These are phyloP conservation scores for Verticillium klebahnii DNA, from an alignment of 2,329 filamentous ascomycete species.

Conservation along the genomic window DNA sequence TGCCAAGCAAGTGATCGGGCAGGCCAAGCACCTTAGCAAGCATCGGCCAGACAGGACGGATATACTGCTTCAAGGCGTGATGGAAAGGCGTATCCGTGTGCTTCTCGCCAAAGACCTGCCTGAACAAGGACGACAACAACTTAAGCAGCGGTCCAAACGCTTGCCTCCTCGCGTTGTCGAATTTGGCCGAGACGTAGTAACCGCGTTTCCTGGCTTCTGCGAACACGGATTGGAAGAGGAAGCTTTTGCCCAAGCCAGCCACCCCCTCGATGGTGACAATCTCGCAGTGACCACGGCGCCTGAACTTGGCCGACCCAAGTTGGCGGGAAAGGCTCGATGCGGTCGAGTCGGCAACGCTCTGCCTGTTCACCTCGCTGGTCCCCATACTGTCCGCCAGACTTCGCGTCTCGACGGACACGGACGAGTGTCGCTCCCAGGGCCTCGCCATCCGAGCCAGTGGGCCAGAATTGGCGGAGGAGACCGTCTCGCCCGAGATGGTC, in stretches of 20 bases:
- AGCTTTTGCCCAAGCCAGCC: slow-evolving; percentile 62
- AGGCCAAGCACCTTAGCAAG: slow-evolving; percentile 57
- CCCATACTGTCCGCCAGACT: slow-evolving; percentile 40
- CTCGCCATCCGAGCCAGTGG: slow-evolving; percentile 32
- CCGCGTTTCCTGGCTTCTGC: slow-evolving; percentile 56
- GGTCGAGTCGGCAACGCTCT: slow-evolving; percentile 29
- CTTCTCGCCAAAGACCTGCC: slow-evolving; percentile 62
- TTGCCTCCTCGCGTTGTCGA: slow-evolving; percentile 55
- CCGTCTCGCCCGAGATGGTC: slow-evolving; percentile 38
- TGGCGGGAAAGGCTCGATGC: slow-evolving; percentile 48
- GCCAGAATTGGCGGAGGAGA: slow-evolving; percentile 40
- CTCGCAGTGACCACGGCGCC: slow-evolving; percentile 58
- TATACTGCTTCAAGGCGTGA: slow-evolving; percentile 55
- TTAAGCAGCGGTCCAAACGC: slow-evolving; percentile 61
- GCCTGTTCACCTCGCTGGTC: slow-evolving; percentile 34
- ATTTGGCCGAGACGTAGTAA: slow-evolving; percentile 63
- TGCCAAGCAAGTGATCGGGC: slow-evolving; percentile 64
- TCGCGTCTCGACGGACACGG: slow-evolving; percentile 43
- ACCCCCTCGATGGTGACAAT: slow-evolving; percentile 57
- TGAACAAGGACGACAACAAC: slow-evolving; percentile 61
- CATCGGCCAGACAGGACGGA: slow-evolving; percentile 60
- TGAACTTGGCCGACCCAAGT: slow-evolving; percentile 53
- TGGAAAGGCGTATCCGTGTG: slow-evolving; percentile 63
- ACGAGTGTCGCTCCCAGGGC: slow-evolving; percentile 49
- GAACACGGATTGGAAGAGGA: slow-evolving; percentile 58